A percentile compares a stretch with the other conserved stretches of the same genome.
Evolutionary conservation across 768 basidiomycete genomes (phyloP).

Genomic region (Psilocybe cyanescens): DNA sequence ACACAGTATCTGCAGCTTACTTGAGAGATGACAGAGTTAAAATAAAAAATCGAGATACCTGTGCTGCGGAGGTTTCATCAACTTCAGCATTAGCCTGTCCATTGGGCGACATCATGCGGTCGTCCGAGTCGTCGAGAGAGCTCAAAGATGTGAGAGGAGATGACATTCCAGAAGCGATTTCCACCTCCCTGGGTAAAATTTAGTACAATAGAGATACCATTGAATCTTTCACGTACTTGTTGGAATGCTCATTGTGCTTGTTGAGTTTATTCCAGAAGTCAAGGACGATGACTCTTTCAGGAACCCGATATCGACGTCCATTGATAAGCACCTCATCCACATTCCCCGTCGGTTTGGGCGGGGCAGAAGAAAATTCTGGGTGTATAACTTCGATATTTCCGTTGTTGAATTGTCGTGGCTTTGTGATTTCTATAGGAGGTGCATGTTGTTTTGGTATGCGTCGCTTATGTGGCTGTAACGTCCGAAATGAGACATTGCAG

Average conservation of each 20-base stretch:
- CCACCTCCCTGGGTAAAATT: slow-evolving; percentile 35
- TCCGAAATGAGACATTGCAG: not conserved
- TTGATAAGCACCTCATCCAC: slow-evolving; percentile 88
- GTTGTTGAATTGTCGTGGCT: slow-evolving; percentile 79
- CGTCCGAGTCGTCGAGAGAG: slow-evolving; percentile 67
- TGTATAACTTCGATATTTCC: slow-evolving; percentile 91
- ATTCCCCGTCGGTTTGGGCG: slow-evolving; percentile 43
- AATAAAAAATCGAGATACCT: slow-evolving; percentile 40
- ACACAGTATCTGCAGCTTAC: slow-evolving; percentile 29
- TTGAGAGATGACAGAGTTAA: not conserved
- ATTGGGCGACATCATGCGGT: slow-evolving; percentile 33
- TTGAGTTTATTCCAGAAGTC: slow-evolving; percentile 94
- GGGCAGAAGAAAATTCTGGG: slow-evolving; percentile 52
- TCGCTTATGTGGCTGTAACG: slow-evolving; percentile 69
- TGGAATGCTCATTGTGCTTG: slow-evolving; percentile 41
- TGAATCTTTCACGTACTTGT: slow-evolving; percentile 40
- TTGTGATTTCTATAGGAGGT: slow-evolving; percentile 74
- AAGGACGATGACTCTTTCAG: slow-evolving; percentile 87
- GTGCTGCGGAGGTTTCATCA: slow-evolving; percentile 62
- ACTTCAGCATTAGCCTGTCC: slow-evolving; percentile 31
- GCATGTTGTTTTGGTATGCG: slow-evolving; percentile 77
- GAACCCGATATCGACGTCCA: slow-evolving; percentile 89
- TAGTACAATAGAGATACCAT: not conserved
- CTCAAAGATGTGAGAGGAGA: slow-evolving; percentile 78
- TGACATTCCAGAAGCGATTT: slow-evolving; percentile 55